Percentiles rank a stretch among this genome's conserved stretches.
Conservation (phyloP, 2,329 filamentous ascomycete genomes). For the Ascochyta clinopodiicola region DNA sequence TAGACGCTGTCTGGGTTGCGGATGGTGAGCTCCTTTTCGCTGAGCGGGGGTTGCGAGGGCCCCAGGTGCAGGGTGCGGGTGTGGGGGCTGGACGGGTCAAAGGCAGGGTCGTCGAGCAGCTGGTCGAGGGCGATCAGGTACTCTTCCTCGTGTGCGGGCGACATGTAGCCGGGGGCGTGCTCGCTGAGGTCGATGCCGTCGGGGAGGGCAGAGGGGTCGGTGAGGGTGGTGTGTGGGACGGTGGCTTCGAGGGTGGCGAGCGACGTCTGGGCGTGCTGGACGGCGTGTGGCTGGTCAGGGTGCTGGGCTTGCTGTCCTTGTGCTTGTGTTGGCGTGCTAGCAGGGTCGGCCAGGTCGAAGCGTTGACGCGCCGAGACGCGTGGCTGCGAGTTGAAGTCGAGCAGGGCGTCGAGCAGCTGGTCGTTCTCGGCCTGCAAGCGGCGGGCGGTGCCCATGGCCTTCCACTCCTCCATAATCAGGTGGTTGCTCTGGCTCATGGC, state of each 20-base stretch:
- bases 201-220: conserved; percentile 40
- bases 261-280: conserved; percentile 35
- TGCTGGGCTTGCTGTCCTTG: conserved; percentile 37
- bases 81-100: conserved; percentile 55
- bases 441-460: conserved; percentile 79
- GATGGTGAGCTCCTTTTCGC: conserved; percentile 62
- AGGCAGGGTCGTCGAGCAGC: conserved; percentile 58
- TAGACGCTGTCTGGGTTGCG: conserved; percentile 90
- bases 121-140: conserved; percentile 72
- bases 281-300: conserved; percentile 25
- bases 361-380: conserved; percentile 78
- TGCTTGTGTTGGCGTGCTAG: conserved; percentile 17
- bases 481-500: conserved; percentile 82
- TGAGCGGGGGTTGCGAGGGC: conserved; percentile 51
- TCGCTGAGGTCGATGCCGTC: conserved; percentile 57
- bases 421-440: conserved; percentile 90
- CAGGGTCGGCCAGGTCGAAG: conserved; percentile 66
- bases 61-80: conserved; percentile 48
- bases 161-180: conserved; percentile 70
- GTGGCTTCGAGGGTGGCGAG: conserved; percentile 51
- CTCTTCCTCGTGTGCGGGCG: conserved; percentile 74
- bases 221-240: conserved; percentile 48
- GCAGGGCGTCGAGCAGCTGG: conserved; percentile 83
- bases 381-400: conserved; percentile 85
- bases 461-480: conserved; percentile 80